Evolutionary conservation across 2,329 filamentous ascomycete species (phyloP), one percentile per base, ranked within the genome.

Genomic region (Diplodia intermedia): DNA sequence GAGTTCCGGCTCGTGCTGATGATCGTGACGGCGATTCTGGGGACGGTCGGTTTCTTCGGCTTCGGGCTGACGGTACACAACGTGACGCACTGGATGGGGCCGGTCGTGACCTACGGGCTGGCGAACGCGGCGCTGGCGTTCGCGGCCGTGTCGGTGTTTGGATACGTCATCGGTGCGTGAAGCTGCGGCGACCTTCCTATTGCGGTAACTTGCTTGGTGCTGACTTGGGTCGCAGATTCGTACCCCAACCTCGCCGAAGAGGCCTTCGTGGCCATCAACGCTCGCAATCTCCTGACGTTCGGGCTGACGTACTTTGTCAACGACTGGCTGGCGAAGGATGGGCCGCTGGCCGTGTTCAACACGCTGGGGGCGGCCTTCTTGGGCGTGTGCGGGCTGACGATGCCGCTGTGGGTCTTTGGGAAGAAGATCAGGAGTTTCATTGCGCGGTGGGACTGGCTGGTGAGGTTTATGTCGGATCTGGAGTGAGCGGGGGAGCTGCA

Each of bases 231-330:
- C 36, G 14, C 26, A 61, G 57, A 86, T 72, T 79, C 79, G 49
- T 82, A 84, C 72, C 81, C 80, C 31, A 76, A 78, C 26, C 73
- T 83, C 66, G 81, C 80, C 36, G 82, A 83, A 72, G 83, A 84
- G 73, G 82, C 82, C 1, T 84, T 85, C 70, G 83, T 85, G 20
- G 83, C 83, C 15, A 84, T 85, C 73, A 85, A 84, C 68, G 80
- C 82, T 5, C 77, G 83, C 65, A 84, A 84, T 67, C 69, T 85
- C 36, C 69, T 85, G 14, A 83, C 82, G 0, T 85, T 84, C 69
- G 81, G 81, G 1, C 69, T 84, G 57, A 83, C 81, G 1, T 82
- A 75, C 80, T 73, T 76, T 63, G 76, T 78, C 7, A 74, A 75
- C 47, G 71, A 70, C 14, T 78, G 76, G 76, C 69, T 78, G 40